Evolutionary conservation across 2,329 filamentous ascomycete species (phyloP).

Genomic region (Onygenales sp.): DNA sequence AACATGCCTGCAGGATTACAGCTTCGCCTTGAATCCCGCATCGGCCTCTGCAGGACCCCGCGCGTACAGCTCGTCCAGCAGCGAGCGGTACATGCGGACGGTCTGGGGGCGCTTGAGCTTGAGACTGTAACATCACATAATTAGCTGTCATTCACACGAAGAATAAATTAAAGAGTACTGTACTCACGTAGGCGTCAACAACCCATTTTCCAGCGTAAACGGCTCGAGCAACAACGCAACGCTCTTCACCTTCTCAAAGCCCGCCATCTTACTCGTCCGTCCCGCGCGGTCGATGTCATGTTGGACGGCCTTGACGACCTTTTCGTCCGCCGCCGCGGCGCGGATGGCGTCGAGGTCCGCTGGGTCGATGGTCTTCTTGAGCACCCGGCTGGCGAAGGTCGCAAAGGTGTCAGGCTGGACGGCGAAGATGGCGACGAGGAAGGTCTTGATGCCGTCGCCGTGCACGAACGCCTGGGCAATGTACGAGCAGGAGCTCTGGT

Average conservation of each 20-base stretch:
- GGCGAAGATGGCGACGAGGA: slow-evolving; percentile 78
- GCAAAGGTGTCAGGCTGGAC: slow-evolving; percentile 79
- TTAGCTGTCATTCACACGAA: slow-evolving; percentile 10
- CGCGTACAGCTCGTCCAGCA: slow-evolving; percentile 53
- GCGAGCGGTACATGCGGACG: slow-evolving; percentile 50
- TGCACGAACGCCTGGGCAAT: slow-evolving; percentile 80
- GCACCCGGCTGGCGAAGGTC: slow-evolving; percentile 64
- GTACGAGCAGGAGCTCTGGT: slow-evolving; percentile 69
- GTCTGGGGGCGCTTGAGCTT: slow-evolving; percentile 64
- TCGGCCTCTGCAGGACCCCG: slow-evolving; percentile 37
- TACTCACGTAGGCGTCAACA: slow-evolving; percentile 47
- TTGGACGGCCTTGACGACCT: slow-evolving; percentile 64
- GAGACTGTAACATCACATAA: slow-evolving; percentile 36
- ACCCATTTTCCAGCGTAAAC: slow-evolving; percentile 86
- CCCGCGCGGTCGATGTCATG: slow-evolving; percentile 71
- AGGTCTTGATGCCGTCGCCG: slow-evolving; percentile 73
- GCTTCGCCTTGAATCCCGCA: slow-evolving; percentile 30
- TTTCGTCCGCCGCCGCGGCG: slow-evolving; percentile 56
- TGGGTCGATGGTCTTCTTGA: slow-evolving; percentile 56
- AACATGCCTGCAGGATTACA: slow-evolving; percentile 16
- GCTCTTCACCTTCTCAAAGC: slow-evolving; percentile 73
- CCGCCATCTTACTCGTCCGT: slow-evolving; percentile 80
- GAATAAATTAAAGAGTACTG: neutral
- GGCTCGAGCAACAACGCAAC: slow-evolving; percentile 72
- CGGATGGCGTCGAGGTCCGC: slow-evolving; percentile 60